Evolutionary conservation across 192 early-diverging fungal genomes (phyloP), one percentile per base, ranked within the genome.

Genomic region (Backusella westeae): DNA sequence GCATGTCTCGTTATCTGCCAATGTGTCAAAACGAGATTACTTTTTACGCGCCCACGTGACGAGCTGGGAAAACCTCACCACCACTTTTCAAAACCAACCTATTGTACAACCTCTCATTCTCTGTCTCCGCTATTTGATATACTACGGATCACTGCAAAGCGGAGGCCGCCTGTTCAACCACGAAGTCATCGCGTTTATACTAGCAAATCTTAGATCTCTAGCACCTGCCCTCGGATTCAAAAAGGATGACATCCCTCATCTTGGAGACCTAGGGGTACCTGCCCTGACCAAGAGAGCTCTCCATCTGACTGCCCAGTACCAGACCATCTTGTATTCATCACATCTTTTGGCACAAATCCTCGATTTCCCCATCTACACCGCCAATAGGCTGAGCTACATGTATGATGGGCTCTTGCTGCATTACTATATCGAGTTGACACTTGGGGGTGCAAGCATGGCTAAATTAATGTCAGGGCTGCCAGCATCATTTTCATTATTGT

Each of bases 101-200:
- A n/a, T 9, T 49, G n/a, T 78, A 69, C 68, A 59, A 10, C 77
- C 77, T 70, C 65, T 80, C 26, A 66, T 85, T 17, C 75, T 82
- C 19, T 76, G 82, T n/a, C 63, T 86, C 19, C 80, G 87, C n/a
- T 86, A 85, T 70, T 53, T 86, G 23, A 79, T 86, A 44, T 72
- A 83, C 41, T 66, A 78, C 12, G 67, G 78, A 17, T 79, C 83
- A 2, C 6, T 41, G 1, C 63, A 49, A 23, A n/a, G 29, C 6
- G 23, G 38, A 1, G 29, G 67, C 7, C 39, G 2, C 34, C 59
- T 75, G 17, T 53, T 80, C 67, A 83, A 86, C 15, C 81, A 85
- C 36, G 87, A 88, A 59, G 78, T 88, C 14, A 77, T 86, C 71
- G 85, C 83, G 1, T 70, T 88, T 41, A 77, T 88, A 15, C 78